Evolutionary conservation across 2,329 filamentous ascomycete species (phyloP), one percentile per base, ranked within the genome.

Genomic region (Aureobasidium subglaciale): DNA sequence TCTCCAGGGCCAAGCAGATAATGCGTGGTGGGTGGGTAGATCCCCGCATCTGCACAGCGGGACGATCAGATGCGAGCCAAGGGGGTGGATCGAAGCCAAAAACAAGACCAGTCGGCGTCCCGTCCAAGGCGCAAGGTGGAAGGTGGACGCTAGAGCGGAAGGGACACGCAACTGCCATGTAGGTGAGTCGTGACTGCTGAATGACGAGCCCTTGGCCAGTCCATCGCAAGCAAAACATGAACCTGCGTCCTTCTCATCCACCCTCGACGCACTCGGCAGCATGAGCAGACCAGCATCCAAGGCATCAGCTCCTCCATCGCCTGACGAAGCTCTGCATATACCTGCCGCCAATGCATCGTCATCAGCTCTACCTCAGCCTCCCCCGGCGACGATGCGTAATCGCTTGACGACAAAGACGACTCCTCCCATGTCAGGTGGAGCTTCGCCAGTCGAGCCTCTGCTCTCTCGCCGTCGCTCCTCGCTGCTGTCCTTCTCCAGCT

Each of bases 401-500:
- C 22, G 52, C 25, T 35, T 45, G 27, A 20, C 49, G 38, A 42
- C 48, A 37, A 52, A 30, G 48, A 52, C 45, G 13, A 34, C n/a
- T 37, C 10, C 16, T n/a, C 22, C 38, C 29, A n/a, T 52, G 5
- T 5, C 37, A 7, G 50, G 43, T 37, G 50, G 38, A 11, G 37
- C 45, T 30, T 27, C 54, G 20, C 40, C 55, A 18, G 55, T 60
- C 22, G 62, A 59, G 24, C 63, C 63, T 8, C 50, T 58, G 1
- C 65, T 68, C 24, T 66, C 68, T 49, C 79, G 82, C 25, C 81
- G 88, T 55, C 81, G 88, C 59, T 88, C 86, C 72, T 93, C 89
- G 32, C 84, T 83, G 45, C 81, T 95, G 59, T 93, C 89, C 25
- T 87, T 91, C 64, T 85, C 80, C 63, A 87, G 87, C 60, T 66